Evolutionary conservation across 352 stramenopile species (phyloP).

Genomic region (Pythium sp.): DNA sequence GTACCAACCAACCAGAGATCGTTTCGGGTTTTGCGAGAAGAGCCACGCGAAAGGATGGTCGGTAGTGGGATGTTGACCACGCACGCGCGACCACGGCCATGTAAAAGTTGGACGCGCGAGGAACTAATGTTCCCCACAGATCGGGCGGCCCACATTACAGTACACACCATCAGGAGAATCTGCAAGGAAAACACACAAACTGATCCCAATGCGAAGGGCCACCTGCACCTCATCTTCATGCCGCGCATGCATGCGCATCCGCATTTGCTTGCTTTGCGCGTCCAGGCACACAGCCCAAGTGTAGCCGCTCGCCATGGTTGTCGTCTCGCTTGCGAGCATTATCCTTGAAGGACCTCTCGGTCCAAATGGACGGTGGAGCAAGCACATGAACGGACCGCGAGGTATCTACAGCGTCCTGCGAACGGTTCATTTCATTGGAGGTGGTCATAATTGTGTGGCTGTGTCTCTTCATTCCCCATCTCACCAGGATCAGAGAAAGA

Average conservation of each 20-base stretch:
- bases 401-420: background rate
- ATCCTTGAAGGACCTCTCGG: background rate
- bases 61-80: background rate
- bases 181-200: background rate
- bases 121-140: background rate
- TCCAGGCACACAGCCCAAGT: background rate
- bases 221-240: too few species aligned
- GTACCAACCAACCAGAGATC: background rate
- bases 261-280: too few species aligned
- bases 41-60: background rate
- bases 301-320: background rate
- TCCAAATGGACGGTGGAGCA: background rate
- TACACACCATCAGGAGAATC: background rate
- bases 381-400: background rate
- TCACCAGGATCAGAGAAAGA: background rate
- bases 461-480: constrained; percentile 6
- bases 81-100: background rate
- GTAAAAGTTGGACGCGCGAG: constrained; percentile 4
- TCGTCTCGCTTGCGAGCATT: background rate
- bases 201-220: too few species aligned
- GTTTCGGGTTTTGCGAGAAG: background rate
- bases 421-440: background rate
- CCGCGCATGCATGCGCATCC: too few species aligned
- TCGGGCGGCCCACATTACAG: background rate
- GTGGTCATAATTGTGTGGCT: background rate